Base-by-base conservation (phyloP, 2,329 filamentous ascomycete species). In the Rhinocladiella mackenziei region DNA sequence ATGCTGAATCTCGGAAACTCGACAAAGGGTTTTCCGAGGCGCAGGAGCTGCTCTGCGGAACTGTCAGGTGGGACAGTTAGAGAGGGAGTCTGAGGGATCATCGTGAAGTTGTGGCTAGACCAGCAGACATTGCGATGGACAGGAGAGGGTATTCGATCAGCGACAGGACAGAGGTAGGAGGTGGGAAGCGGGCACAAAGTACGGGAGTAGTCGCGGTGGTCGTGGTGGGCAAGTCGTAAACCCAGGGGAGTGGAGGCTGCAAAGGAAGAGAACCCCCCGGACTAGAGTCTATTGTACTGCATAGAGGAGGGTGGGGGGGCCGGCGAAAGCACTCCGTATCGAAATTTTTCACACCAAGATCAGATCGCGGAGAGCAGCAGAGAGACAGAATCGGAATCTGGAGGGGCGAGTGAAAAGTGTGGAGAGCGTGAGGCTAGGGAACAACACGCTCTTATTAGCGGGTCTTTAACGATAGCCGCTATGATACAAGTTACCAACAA, bases 1-100 rank as follows among this genome's bases (percentile, higher is more conserved):
- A 60, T 61, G 18, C 59, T 60, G 48, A 59, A 60, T 34, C 55
- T 56, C 36, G 58, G 58, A 49, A 61, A 61, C 37, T 60, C 55
- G 39, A 60, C 53, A 32, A 61, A 61, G 14, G 59, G 59, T 43
- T 54, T 56, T 20, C 59, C 59, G 17, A 51, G 44, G 25, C 48
- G 56, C 20, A 60, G 54, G 13, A 62, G 52, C 15, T 59, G 53
- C 34, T 55, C 45, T 3, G 56, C 53, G 20, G 48, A 52, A 28
- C 45, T 53, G 29, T 55, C 54, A n/a, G 48, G 46, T 13, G 54
- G 48, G 13, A 55, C 53, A 13, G 45, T 57, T 25, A 45, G 22
- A 25, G 54, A 57, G 25, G 54, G 54, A n/a, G 52, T 55, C 20
- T 43, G 54, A 19, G 52, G 54, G 32, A 57, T 57, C 53, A 57